phyloP scores from a whole-genome alignment of 768 basidiomycete species.

The Lentinula lateritia region DNA sequence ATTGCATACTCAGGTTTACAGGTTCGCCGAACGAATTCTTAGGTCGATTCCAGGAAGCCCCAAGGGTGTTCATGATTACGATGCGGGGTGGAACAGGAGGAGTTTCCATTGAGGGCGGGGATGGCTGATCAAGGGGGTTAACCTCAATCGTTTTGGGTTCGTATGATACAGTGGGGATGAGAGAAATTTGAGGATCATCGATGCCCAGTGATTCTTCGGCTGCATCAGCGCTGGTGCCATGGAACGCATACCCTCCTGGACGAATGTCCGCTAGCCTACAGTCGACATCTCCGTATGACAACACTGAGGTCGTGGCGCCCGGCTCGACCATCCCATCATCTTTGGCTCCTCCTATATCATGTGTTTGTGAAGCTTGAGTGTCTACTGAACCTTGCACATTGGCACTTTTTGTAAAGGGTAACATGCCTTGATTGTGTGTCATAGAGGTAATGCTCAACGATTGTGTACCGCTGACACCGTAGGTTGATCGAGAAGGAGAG shows the following conservation, averaged over 20 bases:
- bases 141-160: background rate
- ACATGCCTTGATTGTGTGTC: background rate
- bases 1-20: no score
- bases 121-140: background rate
- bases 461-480: conserved; percentile 36
- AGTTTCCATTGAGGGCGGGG: conserved; percentile 85
- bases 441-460: background rate
- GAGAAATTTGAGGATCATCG: background rate
- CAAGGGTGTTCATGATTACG: background rate
- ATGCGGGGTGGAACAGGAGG: conserved; percentile 46
- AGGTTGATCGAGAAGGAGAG: conserved; percentile 69
- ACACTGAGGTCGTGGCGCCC: no score
- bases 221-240: background rate
- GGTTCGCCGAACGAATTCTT: background rate
- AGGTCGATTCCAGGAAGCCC: conserved; percentile 2
- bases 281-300: background rate
- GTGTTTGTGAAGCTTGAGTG: background rate
- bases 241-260: background rate
- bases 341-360: background rate
- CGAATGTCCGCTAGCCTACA: background rate
- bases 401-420: background rate
- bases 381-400: background rate
- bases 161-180: background rate
- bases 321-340: background rate
- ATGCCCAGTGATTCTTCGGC: background rate